phyloP scores from a whole-genome alignment of 2,329 filamentous ascomycete genomes.

The Pseudopyrenochaeta lycopersici region DNA sequence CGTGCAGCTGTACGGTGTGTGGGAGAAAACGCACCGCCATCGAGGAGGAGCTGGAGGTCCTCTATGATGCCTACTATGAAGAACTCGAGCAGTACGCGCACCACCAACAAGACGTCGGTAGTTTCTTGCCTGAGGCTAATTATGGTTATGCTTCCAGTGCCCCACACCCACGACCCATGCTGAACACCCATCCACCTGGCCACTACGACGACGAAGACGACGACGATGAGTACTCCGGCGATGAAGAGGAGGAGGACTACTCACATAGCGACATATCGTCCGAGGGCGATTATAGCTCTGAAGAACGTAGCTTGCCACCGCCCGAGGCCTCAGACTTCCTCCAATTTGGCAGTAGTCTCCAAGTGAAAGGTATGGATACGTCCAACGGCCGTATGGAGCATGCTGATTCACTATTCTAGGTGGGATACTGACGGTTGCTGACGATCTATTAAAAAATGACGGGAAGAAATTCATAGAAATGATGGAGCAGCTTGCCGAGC shows the following conservation, averaged over 20 bases:
- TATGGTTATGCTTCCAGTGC: conserved; percentile 63
- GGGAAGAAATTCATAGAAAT: conserved; percentile 99
- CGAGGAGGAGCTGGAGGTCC: conserved; percentile 94
- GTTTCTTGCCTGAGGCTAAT: conserved; percentile 73
- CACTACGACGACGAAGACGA: conserved; percentile 62
- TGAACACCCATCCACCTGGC: conserved; percentile 69
- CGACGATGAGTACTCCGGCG: conserved; percentile 59
- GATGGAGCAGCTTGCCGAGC: conserved; percentile 99
- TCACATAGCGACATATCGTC: conserved; percentile 66
- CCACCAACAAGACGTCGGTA: conserved; percentile 75
- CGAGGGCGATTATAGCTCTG: conserved; percentile 73
- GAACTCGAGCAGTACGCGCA: conserved; percentile 98
- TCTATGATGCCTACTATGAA: conserved; percentile 98
- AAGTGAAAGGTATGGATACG: conserved; percentile 76
- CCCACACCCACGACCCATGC: conserved; percentile 67
- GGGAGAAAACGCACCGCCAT: conserved; percentile 96
- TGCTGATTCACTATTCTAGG: conserved; percentile 62
- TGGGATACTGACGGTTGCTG: conserved; percentile 97
- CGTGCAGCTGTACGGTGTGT: conserved; percentile 97
- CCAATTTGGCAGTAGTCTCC: conserved; percentile 96
- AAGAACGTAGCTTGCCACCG: conserved; percentile 71
- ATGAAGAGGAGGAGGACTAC: conserved; percentile 65
- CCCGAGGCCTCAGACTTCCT: conserved; percentile 85
- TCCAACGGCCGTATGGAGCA: conserved; percentile 15
- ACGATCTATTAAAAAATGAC: conserved; percentile 98